Base-by-base conservation (phyloP, 345 rosid species). In the Ceriops decandra region DNA sequence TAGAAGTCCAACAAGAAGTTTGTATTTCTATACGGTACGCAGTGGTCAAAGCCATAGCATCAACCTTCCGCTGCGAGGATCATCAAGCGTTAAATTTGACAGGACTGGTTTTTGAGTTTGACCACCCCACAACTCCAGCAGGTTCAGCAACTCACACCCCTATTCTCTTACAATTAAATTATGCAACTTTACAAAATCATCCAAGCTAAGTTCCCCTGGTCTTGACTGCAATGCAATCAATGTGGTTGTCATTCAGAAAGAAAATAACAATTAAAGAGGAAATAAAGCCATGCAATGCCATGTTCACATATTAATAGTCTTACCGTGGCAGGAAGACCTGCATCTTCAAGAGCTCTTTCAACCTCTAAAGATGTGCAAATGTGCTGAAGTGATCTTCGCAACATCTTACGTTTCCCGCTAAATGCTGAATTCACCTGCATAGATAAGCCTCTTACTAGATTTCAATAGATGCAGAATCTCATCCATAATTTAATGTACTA, bases 201-300 rank as follows among this genome's bases (percentile, higher is more conserved):
- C 90, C 67, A 88, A 60, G 0, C 91, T 82, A 57, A 93, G 98
- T 86, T 93, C 98, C 85, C 86, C 97, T 32, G 96, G 97, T 79
- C 97, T 89, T 64, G 97, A 86, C 97, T 91, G 96, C 87, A 72
- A 32, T 31, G 60, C 46, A 57, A 52, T 62, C 6, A 5, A 56
- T 56, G 32, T 38, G 10, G 6, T 24, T 9, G 59, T 9, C 26
- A 24, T 54, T 54, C 15, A 54, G 58, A 54, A 9, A 22, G 24
- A n/a, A 22, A n/a, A 26, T 22, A 54, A 54, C 17, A 56, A 24
- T 10, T 56, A 42, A 42, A 42, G 49, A 42, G 5, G 17, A 42
- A 42, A 42, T 5, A 42, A 42, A 42, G 16, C 49, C 5, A 38
- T 42, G 49, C 49, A 13, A 42, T 15, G 17, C 49, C 13, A 42